These are phyloP conservation scores for Salvia hispanica DNA, from an alignment of 257 asterid species.

Conservation along the genomic window DNA sequence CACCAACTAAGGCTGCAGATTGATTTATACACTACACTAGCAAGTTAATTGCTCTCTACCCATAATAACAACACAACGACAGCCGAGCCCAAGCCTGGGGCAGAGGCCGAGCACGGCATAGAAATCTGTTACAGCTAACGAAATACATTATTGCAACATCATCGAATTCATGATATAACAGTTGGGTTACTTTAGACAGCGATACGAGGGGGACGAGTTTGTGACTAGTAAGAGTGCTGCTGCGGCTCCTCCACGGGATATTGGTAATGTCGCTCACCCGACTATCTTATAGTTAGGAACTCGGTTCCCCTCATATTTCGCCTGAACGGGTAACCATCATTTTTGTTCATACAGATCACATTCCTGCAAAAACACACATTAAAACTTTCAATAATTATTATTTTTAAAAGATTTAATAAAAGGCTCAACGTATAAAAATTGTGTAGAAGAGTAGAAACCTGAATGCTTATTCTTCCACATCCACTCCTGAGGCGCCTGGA, in stretches of 20 bases:
- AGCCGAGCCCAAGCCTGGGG: too few relatives aligned
- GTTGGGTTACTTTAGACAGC: neutral
- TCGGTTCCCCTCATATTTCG: neutral
- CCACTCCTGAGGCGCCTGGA: slow-evolving; percentile 69
- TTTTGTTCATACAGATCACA: slow-evolving; percentile 26
- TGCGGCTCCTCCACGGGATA: neutral
- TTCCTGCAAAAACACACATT: slow-evolving; percentile 30
- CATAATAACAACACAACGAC: neutral
- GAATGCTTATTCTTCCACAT: slow-evolving; percentile 52
- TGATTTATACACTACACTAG: neutral
- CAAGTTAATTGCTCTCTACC: neutral
- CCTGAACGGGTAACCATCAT: slow-evolving; percentile 1
- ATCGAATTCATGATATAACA: slow-evolving; percentile 11
- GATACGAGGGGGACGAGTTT: neutral
- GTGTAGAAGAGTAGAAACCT: slow-evolving; percentile 34
- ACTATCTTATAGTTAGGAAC: slow-evolving; percentile 8
- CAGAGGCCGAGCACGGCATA: neutral
- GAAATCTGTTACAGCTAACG: neutral
- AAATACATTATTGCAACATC: slow-evolving; percentile 16
- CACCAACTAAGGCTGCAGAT: neutral
- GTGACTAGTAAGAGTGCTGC: neutral
- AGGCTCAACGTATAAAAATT: neutral
- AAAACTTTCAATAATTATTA: neutral
- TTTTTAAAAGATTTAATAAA: too few relatives aligned
- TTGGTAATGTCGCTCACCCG: neutral